Percentiles rank a stretch among this genome's conserved stretches.
Conservation (phyloP, 805 yeast genomes). For the Candida manassasensis region DNA sequence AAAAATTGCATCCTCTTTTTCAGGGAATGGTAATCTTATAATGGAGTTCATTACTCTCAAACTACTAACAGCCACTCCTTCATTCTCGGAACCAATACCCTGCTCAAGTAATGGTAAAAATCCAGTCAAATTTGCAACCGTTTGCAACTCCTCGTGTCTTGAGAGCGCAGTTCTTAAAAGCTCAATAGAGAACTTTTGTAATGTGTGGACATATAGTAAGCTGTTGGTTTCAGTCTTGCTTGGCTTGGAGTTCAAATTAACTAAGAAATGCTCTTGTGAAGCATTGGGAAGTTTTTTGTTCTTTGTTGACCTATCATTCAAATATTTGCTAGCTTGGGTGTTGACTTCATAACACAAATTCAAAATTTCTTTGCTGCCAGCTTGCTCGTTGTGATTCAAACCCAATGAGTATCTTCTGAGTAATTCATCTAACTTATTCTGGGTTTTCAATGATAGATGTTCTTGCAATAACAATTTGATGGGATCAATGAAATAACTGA, state of each 20-base stretch:
- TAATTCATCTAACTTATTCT: conserved; percentile 73
- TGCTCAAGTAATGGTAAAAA: conserved; percentile 70
- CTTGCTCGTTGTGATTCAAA: conserved; percentile 61
- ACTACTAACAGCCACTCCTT: conserved; percentile 67
- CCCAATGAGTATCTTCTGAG: conserved; percentile 78
- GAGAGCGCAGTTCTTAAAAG: conserved; percentile 66
- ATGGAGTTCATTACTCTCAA: conserved; percentile 58
- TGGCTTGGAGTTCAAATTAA: conserved; percentile 62
- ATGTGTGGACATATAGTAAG: conserved; percentile 50
- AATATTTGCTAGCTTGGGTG: conserved; percentile 40
- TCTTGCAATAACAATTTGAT: conserved; percentile 58
- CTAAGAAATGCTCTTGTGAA: conserved; percentile 62
- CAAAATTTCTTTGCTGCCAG: conserved; percentile 53
- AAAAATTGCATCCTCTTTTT: conserved; percentile 48
- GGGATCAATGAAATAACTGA: conserved; percentile 61
- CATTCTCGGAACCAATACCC: conserved; percentile 62
- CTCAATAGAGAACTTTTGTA: conserved; percentile 77
- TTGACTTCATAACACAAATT: conserved; percentile 71
- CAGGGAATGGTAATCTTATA: conserved; percentile 58
- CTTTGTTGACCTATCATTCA: conserved; percentile 11
- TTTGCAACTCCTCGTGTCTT: conserved; percentile 55
- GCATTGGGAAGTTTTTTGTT: conserved; percentile 7
- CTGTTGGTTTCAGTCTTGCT: conserved; percentile 50
- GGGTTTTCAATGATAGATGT: conserved; percentile 61
- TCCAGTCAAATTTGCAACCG: conserved; percentile 57